Percentiles rank a stretch among this genome's conserved stretches.
Evolutionary conservation across 2,329 filamentous ascomycete species (phyloP).

Genomic region (Aspergillus viridinutans): DNA sequence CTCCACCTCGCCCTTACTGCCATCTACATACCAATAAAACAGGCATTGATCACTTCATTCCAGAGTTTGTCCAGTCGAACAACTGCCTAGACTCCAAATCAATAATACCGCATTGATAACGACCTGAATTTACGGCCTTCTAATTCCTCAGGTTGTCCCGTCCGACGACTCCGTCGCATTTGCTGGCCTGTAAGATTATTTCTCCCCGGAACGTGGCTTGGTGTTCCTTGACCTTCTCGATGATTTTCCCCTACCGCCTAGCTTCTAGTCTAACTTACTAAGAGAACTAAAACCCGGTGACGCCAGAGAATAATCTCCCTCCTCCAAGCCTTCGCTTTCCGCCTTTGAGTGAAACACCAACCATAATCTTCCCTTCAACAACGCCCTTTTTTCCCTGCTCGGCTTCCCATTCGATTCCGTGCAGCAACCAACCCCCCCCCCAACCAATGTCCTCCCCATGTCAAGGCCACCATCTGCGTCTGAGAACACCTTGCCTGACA

Average conservation of each 20-base stretch:
- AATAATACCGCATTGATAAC: not conserved
- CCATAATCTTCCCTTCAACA: constrained; percentile 12
- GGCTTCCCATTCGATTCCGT: constrained; percentile 14
- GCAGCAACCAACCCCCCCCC: constrained; percentile 21
- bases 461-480: constrained; percentile 44
- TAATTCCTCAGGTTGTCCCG: constrained; percentile 11
- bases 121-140: constrained; percentile 5
- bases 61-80: too few species aligned
- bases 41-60: too few species aligned
- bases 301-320: constrained; percentile 19
- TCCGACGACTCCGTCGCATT: constrained; percentile 6
- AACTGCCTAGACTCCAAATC: not conserved
- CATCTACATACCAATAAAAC: too few species aligned
- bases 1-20: too few species aligned
- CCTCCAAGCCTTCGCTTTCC: constrained; percentile 10
- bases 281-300: constrained; percentile 16
- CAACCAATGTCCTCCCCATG: constrained; percentile 51
- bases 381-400: constrained; percentile 10
- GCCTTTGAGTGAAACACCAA: constrained; percentile 14
- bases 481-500: constrained; percentile 37
- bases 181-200: constrained; percentile 28
- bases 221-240: constrained; percentile 13
- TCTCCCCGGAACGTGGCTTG: constrained; percentile 25
- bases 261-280: constrained; percentile 7
- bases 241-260: constrained; percentile 9